Percentiles rank a stretch among this genome's conserved stretches.
Conservation (phyloP, 2,329 filamentous ascomycete genomes). For the Mycocentrospora acerina region DNA sequence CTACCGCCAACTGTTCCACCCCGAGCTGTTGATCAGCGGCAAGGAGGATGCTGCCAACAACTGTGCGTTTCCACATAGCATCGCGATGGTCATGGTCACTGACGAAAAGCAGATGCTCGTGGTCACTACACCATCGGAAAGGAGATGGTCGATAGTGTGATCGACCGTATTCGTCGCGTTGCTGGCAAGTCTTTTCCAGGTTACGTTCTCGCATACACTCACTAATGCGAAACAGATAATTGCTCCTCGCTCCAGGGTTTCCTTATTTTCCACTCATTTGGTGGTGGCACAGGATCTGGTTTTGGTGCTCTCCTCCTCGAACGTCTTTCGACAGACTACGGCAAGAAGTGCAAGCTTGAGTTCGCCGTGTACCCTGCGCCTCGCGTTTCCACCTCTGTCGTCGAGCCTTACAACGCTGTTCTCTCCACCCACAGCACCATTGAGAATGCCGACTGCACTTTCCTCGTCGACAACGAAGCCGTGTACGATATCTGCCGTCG, state of each 20-base stretch:
- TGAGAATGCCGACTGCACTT: conserved; percentile 78
- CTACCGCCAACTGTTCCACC: conserved; percentile 72
- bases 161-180: conserved; percentile 69
- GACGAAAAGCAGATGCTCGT: conserved; percentile 59
- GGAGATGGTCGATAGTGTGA: conserved; percentile 71
- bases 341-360: conserved; percentile 77
- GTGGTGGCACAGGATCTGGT: conserved; percentile 71
- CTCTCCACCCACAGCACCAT: conserved; percentile 74
- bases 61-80: conserved; percentile 48
- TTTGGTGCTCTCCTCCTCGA: conserved; percentile 72
- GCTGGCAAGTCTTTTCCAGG: conserved; percentile 54
- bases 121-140: conserved; percentile 77
- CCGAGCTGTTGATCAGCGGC: conserved; percentile 70
- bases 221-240: conserved; percentile 57
- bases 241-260: conserved; percentile 73
- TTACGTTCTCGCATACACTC: not conserved
- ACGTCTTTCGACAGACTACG: conserved; percentile 71
- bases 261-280: conserved; percentile 74
- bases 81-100: conserved; percentile 8
- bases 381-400: conserved; percentile 68
- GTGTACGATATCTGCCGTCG: conserved; percentile 75
- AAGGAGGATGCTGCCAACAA: conserved; percentile 79
- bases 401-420: conserved; percentile 74
- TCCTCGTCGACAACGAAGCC: conserved; percentile 73
- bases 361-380: conserved; percentile 72